Percentiles rank a stretch among this genome's conserved stretches.
These are phyloP conservation scores for Pythium guiyangense DNA, from an alignment of 352 stramenopile species.

Conservation along the genomic window DNA sequence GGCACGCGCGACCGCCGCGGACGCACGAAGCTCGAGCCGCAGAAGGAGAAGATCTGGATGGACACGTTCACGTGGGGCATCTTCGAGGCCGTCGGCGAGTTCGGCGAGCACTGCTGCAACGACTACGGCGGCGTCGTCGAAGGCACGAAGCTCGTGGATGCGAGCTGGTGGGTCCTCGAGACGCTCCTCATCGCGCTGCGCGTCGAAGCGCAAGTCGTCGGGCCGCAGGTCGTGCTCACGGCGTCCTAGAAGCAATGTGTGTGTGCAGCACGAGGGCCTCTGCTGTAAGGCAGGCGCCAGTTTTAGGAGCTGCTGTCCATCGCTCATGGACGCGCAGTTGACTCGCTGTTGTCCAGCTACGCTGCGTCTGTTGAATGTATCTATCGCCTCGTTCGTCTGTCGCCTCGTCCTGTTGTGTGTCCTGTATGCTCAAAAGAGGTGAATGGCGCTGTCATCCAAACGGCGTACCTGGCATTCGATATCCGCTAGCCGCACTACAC, in stretches of 20 bases:
- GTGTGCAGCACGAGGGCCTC: not conserved
- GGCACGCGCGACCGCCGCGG: slow-evolving; percentile 47
- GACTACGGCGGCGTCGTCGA: slow-evolving; percentile 62
- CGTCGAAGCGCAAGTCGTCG: slow-evolving; percentile 45
- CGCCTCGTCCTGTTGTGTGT: too few species aligned
- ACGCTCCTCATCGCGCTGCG: slow-evolving; percentile 63
- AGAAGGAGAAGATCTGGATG: slow-evolving; percentile 59
- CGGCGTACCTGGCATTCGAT: too few species aligned
- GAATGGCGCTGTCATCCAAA: too few species aligned
- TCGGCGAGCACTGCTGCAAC: slow-evolving; percentile 36
- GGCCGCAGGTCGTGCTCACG: slow-evolving; percentile 21
- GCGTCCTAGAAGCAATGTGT: slow-evolving; percentile 4
- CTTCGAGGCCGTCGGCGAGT: slow-evolving; percentile 38
- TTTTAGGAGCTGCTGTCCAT: too few species aligned
- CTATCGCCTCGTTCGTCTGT: too few species aligned
- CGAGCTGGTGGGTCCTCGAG: slow-evolving; percentile 69
- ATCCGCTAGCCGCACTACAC: too few species aligned
- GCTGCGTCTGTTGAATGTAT: too few species aligned
- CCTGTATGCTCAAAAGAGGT: too few species aligned
- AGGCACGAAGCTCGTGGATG: slow-evolving; percentile 45
- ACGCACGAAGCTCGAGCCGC: slow-evolving; percentile 40
- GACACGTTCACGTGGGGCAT: slow-evolving; percentile 67
- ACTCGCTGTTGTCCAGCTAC: too few species aligned
- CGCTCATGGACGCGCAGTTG: too few species aligned
- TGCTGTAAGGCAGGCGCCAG: too few species aligned